Conservation (phyloP, 768 basidiomycete genomes). For the Inosperma sp. region DNA sequence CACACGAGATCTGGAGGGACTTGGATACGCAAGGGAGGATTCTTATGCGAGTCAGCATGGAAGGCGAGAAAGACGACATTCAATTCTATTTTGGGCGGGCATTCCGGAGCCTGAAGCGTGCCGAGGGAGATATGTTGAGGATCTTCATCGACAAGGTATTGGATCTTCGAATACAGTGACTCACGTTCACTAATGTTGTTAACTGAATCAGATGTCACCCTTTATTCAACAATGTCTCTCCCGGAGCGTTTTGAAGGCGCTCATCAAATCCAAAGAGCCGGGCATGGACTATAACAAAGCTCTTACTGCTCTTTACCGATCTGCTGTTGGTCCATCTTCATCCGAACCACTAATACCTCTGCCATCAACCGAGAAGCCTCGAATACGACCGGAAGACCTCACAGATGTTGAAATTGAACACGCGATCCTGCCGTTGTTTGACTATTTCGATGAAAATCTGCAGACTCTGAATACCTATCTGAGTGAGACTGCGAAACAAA, state of each 20-base stretch:
- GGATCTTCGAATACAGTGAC: constrained; percentile 17
- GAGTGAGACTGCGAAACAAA: constrained; percentile 78
- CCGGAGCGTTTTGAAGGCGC: constrained; percentile 64
- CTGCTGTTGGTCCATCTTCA: constrained; percentile 62
- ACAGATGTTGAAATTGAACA: constrained; percentile 93
- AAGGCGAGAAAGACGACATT: constrained; percentile 97
- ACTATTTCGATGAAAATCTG: constrained; percentile 93
- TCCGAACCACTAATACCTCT: constrained; percentile 76
- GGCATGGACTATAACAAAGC: constrained; percentile 88
- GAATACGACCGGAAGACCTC: constrained; percentile 72
- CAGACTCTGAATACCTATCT: constrained; percentile 87
- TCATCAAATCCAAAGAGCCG: constrained; percentile 57
- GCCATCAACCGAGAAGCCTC: constrained; percentile 68
- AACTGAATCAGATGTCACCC: constrained; percentile 73
- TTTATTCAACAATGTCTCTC: constrained; percentile 88
- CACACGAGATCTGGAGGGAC: constrained; percentile 91
- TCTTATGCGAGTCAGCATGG: constrained; percentile 90
- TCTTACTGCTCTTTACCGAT: constrained; percentile 73
- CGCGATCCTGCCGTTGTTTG: constrained; percentile 87
- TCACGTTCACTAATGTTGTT: neutral
- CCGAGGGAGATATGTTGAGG: constrained; percentile 92
- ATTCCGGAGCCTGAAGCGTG: constrained; percentile 88
- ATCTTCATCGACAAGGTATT: constrained; percentile 96
- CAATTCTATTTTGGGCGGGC: constrained; percentile 96
- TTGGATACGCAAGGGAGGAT: constrained; percentile 84